Conservation (phyloP, 2,329 filamentous ascomycete genomes). For the Neoscytalidium dimidiatum region DNA sequence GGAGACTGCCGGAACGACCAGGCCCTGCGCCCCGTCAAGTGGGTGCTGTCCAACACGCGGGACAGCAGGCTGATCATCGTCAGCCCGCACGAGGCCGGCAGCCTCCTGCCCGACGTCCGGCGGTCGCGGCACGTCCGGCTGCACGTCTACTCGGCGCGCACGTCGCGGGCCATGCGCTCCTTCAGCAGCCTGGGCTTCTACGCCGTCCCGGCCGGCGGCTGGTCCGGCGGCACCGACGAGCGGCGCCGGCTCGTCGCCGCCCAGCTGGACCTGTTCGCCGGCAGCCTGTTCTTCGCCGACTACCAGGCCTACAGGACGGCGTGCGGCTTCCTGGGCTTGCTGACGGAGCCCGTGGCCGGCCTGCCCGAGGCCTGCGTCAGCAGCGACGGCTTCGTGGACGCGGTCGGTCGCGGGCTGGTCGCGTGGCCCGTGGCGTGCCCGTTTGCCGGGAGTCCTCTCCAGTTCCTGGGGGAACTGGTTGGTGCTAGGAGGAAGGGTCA, state of each 20-base stretch:
- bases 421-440: not conserved
- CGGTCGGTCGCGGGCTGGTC: not conserved
- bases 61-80: constrained; percentile 51
- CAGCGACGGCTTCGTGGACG: not conserved
- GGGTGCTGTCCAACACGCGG: constrained; percentile 46
- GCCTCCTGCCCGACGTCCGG: constrained; percentile 46
- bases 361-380: not conserved
- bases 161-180: not conserved
- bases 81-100: constrained; percentile 62
- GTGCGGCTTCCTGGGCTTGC: not conserved
- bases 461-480: not conserved
- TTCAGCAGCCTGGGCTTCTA: not conserved
- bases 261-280: not conserved
- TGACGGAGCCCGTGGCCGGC: not conserved
- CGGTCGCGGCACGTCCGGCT: constrained; percentile 41
- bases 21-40: constrained; percentile 52
- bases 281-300: not conserved
- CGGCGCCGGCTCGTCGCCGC: not conserved
- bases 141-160: constrained; percentile 49
- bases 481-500: constrained; percentile 1
- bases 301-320: not conserved
- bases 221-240: not conserved
- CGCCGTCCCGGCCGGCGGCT: too few relatives aligned
- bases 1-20: not conserved
- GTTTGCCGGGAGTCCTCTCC: not conserved